phyloP scores from a whole-genome alignment of 2,329 filamentous ascomycete genomes.

The Cladosporium sp. region DNA sequence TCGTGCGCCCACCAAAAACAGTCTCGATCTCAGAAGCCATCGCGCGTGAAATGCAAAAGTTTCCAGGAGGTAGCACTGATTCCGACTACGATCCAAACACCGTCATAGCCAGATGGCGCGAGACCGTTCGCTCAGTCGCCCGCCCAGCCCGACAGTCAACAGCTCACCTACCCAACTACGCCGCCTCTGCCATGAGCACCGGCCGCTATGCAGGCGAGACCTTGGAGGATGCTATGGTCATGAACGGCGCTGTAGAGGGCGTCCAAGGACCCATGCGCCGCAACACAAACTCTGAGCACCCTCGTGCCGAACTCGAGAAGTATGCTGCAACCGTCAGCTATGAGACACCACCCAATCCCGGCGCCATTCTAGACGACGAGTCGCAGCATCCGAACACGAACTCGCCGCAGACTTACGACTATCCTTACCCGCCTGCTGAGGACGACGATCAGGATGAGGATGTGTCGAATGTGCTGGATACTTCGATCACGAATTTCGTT shows the following conservation, averaged over 20 bases:
- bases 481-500: constrained; percentile 17
- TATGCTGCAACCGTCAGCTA: constrained; percentile 24
- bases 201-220: background rate
- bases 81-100: constrained; percentile 32
- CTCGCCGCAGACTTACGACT: constrained; percentile 7
- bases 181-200: constrained; percentile 10
- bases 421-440: constrained; percentile 15
- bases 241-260: constrained; percentile 31
- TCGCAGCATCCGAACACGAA: constrained; percentile 10
- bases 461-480: constrained; percentile 17
- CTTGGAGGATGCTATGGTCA: constrained; percentile 26
- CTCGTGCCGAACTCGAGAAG: background rate
- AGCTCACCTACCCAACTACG: constrained; percentile 10
- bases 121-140: constrained; percentile 27
- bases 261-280: constrained; percentile 31
- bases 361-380: constrained; percentile 28
- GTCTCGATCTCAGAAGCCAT: constrained; percentile 40
- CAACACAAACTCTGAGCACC: background rate
- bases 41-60: constrained; percentile 30
- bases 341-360: constrained; percentile 34
- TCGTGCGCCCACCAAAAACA: constrained; percentile 36
- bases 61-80: constrained; percentile 20
- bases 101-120: constrained; percentile 32
- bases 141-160: constrained; percentile 22
- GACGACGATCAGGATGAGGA: constrained; percentile 19